A percentile compares a stretch with the other conserved stretches of the same genome.
phyloP scores from a whole-genome alignment of 345 rosid species.

The Acer negundo region DNA sequence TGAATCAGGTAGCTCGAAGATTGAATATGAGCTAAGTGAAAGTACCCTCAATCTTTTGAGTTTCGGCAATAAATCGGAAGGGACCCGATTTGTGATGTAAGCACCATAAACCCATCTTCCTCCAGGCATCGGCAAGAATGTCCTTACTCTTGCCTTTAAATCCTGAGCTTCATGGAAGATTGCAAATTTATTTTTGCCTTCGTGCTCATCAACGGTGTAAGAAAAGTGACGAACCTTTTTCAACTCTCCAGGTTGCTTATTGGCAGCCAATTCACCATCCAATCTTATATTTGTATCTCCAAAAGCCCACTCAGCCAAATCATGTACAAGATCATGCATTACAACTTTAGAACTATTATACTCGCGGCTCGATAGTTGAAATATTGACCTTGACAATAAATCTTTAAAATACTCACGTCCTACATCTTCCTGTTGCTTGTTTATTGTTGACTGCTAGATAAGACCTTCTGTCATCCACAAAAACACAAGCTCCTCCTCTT shows the following conservation, averaged over 20 bases:
- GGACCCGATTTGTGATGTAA: not conserved
- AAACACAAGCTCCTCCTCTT: not conserved
- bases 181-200: not conserved
- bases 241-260: too few species aligned
- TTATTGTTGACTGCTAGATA: not conserved
- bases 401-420: conserved; percentile 10
- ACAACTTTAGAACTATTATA: not conserved
- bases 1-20: not conserved
- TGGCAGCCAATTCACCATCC: not conserved
- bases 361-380: not conserved
- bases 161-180: not conserved
- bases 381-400: conserved; percentile 12
- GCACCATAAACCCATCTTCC: too few species aligned
- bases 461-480: conserved; percentile 36
- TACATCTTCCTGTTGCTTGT: not conserved
- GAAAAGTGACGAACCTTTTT: conserved; percentile 4
- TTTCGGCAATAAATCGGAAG: not conserved
- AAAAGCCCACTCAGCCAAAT: not conserved
- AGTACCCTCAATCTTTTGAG: not conserved
- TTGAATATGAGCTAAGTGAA: not conserved
- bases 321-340: conserved; percentile 27
- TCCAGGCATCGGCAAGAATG: not conserved
- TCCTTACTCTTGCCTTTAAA: not conserved
- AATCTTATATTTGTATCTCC: not conserved
- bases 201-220: not conserved